These are phyloP conservation scores for Fusarium praegraminearum DNA, from an alignment of 2,329 filamentous ascomycete species.

Conservation along the genomic window DNA sequence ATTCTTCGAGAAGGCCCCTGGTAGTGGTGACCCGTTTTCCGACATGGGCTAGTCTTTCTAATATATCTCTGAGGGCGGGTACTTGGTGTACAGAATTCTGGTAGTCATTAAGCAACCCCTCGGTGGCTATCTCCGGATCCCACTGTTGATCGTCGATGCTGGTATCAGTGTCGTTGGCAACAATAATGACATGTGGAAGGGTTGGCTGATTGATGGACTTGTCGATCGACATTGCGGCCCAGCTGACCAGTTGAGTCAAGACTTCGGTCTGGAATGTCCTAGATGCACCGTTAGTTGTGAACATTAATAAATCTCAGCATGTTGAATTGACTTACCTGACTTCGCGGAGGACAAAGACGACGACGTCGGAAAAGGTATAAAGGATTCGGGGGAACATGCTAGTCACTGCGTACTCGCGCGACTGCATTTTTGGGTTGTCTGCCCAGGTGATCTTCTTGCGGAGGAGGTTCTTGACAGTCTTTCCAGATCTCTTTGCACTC, in stretches of 20 bases:
- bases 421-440: background rate
- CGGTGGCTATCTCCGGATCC: background rate
- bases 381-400: background rate
- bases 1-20: background rate
- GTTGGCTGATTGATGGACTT: background rate
- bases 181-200: background rate
- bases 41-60: background rate
- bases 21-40: background rate
- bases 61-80: background rate
- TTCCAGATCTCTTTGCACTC: background rate
- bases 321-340: background rate
- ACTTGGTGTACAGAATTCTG: background rate
- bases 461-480: background rate
- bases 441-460: background rate
- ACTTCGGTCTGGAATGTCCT: background rate
- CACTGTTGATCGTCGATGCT: background rate
- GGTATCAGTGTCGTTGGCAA: background rate
- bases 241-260: background rate
- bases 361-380: background rate
- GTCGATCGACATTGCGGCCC: background rate
- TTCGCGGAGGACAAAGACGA: background rate
- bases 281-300: background rate
- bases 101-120: background rate
- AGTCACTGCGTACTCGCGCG: background rate
- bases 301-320: background rate